Conservation (phyloP, 2,329 filamentous ascomycete genomes). For the Beauveria sp. region DNA sequence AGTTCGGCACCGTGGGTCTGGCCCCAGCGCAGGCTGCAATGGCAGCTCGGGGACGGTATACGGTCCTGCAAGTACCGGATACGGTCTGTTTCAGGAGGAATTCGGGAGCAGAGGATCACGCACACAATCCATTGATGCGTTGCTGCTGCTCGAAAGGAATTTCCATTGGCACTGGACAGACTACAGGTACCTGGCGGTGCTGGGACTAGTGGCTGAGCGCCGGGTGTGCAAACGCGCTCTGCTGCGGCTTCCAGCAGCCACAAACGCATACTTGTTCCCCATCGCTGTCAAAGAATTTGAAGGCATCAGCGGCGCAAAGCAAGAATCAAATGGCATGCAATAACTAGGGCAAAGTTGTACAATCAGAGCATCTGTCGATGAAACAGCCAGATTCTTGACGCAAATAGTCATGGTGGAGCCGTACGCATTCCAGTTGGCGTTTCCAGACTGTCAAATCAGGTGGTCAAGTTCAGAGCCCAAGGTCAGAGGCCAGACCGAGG, state of each 20-base stretch:
- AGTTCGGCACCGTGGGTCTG: not conserved
- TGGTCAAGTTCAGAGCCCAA: not conserved
- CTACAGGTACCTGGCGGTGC: no score
- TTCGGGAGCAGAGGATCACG: no score
- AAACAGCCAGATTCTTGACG: not conserved
- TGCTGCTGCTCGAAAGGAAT: no score
- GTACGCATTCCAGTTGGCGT: not conserved
- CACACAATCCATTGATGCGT: no score
- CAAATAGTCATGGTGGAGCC: not conserved
- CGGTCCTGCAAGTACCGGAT: no score
- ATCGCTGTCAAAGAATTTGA: not conserved
- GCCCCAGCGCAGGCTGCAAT: not conserved
- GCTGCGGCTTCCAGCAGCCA: not conserved
- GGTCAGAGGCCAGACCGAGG: no score
- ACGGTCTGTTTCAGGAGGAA: no score
- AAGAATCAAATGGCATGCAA: not conserved
- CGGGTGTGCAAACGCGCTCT: not conserved
- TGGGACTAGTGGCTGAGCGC: not conserved
- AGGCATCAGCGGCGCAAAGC: no score
- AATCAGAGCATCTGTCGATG: no score
- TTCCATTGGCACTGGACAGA: no score
- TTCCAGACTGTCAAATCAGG: not conserved
- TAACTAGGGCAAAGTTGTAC: no score
- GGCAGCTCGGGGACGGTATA: not conserved
- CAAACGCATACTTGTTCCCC: not conserved